Evolutionary conservation across 140 eudicot genomes (phyloP), one percentile per base, ranked within the genome.

Genomic region (Oenanthe javanica): DNA sequence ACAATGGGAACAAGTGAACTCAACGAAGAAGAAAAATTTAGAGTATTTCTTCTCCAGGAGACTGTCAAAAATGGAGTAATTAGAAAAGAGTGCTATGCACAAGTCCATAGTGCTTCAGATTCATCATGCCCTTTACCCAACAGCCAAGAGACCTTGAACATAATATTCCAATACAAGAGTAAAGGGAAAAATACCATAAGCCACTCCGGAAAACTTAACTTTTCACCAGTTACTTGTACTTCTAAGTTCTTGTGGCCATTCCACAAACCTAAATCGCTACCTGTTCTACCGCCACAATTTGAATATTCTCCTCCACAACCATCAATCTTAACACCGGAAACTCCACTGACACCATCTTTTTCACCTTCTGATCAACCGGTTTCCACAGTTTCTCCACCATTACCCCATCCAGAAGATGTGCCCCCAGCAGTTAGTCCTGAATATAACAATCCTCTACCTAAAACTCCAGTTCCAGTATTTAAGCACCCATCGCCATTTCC

Each of bases 241-340:
- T 79, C 88, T 5, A 82, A 78, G 27, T 82, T 76, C 83, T 81
- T 86, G 9, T 83, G 85, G 83, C 89, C 80, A 16, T 70, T 51
- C 36, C 47, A 52, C 47, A 76, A 21, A 40, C 46, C 14, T 16
- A 72, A 51, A 18, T 46, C 10, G 19, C 64, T 77, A 27, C 66
- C 61, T 31, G 14, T 31, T 16, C 23, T 36, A 76, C 79, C 45
- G 6, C 40, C 66, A 50, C 79, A n/a, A 50, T 14, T 11, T 15
- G 6, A 15, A 21, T 9, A 67, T 31, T 45, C 21, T 19, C 0
- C 55, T 50, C 51, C 77, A n/a, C 57, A 1, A n/a, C 40, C 78
- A 48, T 23, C 61, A 14, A 47, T 75, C 4, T 8, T 27, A 46
- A 23, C 59, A 25, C 78, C 61, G 2, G 55, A 73, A 43, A 4